Base-by-base conservation (phyloP, 768 basidiomycete genomes). In the Pisolithus orientalis region DNA sequence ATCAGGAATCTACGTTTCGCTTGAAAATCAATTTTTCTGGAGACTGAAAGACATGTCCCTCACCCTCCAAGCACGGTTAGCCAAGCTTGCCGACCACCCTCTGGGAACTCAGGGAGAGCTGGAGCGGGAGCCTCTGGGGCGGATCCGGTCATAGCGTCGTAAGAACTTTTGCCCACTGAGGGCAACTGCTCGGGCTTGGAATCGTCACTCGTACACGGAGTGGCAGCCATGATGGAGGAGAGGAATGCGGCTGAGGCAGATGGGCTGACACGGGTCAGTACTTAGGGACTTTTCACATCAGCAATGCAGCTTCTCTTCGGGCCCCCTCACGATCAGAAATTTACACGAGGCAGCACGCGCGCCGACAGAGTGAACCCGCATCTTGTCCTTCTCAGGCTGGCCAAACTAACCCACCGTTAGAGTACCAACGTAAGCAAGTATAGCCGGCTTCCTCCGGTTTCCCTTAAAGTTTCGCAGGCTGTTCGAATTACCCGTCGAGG, bases 11-110 rank as follows among this genome's bases (percentile, higher is more conserved):
- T 77, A 44, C 34, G 25, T 27, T 2, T 25, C 29, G 44, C 51
- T 37, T 47, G 25, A 28, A 50, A 37, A 48, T 17, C n/a, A 51
- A 31, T 39, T n/a, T 29, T 9, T 34, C 13, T 24, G n/a, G 50
- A 1, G 7, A 39, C 37, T 10, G 29, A 9, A 25, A 34, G 38
- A 7, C 29, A 8, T 14, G 24, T 11, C 16, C 62, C 74, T 39
- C 57, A 75, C 77, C 76, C 76, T 57, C 77, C 77, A 10, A 74
- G 27, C 4, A 79, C 72, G 2, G 75, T 75, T 27, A 74, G 53
- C 76, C 77, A 79, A 34, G 69, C 77, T 29, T 61, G 69, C 27
- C 67, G 44, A 0, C 77, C 76, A 24, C 77, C 77, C 59, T 79
- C 77, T 46, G 74, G 75, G 48, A 76, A 73, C 21, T 58, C 53